Conservation (phyloP, 768 basidiomycete species). For the Tylopilus vinaceipallidus region DNA sequence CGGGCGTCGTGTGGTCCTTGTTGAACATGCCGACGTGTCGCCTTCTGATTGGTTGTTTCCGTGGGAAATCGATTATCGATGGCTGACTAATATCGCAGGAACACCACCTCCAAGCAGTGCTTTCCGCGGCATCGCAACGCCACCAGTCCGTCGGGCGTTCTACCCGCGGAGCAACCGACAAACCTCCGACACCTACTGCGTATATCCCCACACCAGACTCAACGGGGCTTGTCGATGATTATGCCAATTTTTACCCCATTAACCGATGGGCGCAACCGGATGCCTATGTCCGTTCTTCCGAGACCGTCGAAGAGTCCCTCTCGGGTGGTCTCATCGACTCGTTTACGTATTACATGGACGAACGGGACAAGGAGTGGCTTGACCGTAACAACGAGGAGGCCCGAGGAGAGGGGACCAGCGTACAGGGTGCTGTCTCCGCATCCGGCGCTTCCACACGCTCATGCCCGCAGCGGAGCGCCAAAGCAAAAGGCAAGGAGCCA, state of each 20-base stretch:
- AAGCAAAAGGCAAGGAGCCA: slow-evolving; percentile 83
- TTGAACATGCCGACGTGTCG: slow-evolving; percentile 44
- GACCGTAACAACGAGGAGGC: slow-evolving; percentile 88
- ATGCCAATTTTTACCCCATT: slow-evolving; percentile 70
- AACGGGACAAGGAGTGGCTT: slow-evolving; percentile 93
- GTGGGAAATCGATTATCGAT: slow-evolving; percentile 50
- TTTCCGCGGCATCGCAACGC: slow-evolving; percentile 53
- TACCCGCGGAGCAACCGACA: slow-evolving; percentile 35
- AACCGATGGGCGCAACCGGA: slow-evolving; percentile 73
- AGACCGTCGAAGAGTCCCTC: slow-evolving; percentile 79
- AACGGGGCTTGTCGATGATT: slow-evolving; percentile 75
- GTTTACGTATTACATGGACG: slow-evolving; percentile 92
- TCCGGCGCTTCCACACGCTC: slow-evolving; percentile 53
- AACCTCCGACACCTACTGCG: slow-evolving; percentile 46
- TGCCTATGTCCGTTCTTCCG: slow-evolving; percentile 77
- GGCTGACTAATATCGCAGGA: slow-evolving; percentile 55
- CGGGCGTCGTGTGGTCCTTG: slow-evolving; percentile 38
- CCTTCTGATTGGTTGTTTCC: slow-evolving; percentile 43
- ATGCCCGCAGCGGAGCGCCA: slow-evolving; percentile 58
- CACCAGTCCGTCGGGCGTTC: slow-evolving; percentile 38
- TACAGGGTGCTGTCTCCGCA: slow-evolving; percentile 63
- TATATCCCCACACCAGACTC: slow-evolving; percentile 95
- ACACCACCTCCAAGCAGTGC: slow-evolving; percentile 56
- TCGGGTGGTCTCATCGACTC: slow-evolving; percentile 63
- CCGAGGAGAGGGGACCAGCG: slow-evolving; percentile 80